Evolutionary conservation across 192 early-diverging fungal species (phyloP).

Genomic region (Phlyctochytrium planicorne): DNA sequence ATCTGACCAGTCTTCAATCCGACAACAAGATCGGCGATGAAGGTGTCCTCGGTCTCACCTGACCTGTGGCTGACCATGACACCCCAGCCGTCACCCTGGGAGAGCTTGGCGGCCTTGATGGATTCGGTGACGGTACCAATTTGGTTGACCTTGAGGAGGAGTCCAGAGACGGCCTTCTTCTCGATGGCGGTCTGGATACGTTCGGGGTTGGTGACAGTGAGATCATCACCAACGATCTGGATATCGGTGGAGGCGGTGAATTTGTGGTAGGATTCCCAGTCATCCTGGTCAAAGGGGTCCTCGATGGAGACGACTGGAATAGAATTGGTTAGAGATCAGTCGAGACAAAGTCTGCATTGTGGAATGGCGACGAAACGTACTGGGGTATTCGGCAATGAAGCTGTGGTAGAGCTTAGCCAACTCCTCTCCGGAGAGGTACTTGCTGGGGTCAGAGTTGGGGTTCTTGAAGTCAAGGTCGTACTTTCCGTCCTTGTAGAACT

Average conservation of each 20-base stretch:
- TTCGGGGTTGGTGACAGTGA: slow-evolving; percentile 96
- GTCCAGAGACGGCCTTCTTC: slow-evolving; percentile 91
- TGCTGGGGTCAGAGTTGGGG: slow-evolving; percentile 72
- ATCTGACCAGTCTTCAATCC: slow-evolving; percentile 90
- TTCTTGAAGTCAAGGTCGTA: slow-evolving; percentile 99
- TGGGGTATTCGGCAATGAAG: slow-evolving; percentile 81
- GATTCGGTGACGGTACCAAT: slow-evolving; percentile 97
- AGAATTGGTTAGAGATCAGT: slow-evolving; percentile 4
- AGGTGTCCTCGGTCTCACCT: slow-evolving; percentile 96
- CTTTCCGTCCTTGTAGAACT: slow-evolving; percentile 96
- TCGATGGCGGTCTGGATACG: slow-evolving; percentile 86
- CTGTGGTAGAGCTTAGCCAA: slow-evolving; percentile 83
- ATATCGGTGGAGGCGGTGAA: slow-evolving; percentile 60
- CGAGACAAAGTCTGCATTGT: neutral
- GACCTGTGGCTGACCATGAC: slow-evolving; percentile 99
- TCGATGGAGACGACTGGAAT: slow-evolving; percentile 84
- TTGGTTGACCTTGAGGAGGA: slow-evolving; percentile 99
- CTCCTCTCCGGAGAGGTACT: slow-evolving; percentile 71
- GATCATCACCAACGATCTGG: slow-evolving; percentile 97
- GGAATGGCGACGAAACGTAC: slow-evolving; percentile 12
- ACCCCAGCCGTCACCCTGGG: slow-evolving; percentile 92
- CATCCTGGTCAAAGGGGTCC: slow-evolving; percentile 99
- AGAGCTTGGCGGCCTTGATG: slow-evolving; percentile 66
- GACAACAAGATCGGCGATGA: slow-evolving; percentile 96
- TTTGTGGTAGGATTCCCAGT: slow-evolving; percentile 90